Evolutionary conservation across 2,329 filamentous ascomycete genomes (phyloP).

Genomic region (Aspergillus sp.): DNA sequence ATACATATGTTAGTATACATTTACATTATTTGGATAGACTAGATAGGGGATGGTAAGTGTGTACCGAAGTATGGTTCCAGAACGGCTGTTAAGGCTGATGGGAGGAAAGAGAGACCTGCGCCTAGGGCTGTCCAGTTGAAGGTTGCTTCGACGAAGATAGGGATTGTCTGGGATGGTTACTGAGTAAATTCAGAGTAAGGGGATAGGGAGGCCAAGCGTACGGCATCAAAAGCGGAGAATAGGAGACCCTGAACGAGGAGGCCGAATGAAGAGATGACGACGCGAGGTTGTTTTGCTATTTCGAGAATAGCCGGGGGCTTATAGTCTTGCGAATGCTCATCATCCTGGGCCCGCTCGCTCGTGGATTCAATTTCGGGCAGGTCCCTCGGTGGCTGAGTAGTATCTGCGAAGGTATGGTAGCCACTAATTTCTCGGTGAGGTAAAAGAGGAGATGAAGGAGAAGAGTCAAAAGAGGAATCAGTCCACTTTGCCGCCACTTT

Average conservation of each 20-base stretch:
- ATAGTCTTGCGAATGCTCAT: background rate
- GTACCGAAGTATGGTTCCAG: constrained; percentile 56
- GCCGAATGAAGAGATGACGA: constrained; percentile 58
- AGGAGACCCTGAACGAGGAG: constrained; percentile 52
- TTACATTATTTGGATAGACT: background rate
- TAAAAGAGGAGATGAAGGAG: constrained; percentile 22
- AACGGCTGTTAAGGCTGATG: constrained; percentile 62
- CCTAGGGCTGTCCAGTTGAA: constrained; percentile 59
- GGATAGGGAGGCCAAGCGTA: constrained; percentile 20
- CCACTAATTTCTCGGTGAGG: constrained; percentile 39
- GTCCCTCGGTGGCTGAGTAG: background rate
- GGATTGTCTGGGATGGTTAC: constrained; percentile 36
- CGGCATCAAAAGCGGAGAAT: constrained; percentile 54
- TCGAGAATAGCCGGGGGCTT: constrained; percentile 17
- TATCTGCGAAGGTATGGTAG: constrained; percentile 25
- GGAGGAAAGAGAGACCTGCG: constrained; percentile 59
- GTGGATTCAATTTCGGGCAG: background rate
- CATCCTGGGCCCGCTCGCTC: background rate
- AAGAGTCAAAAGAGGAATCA: constrained; percentile 23
- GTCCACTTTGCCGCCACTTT: constrained; percentile 48
- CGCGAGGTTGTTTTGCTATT: constrained; percentile 44
- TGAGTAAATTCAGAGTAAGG: constrained; percentile 16
- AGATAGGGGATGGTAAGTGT: background rate
- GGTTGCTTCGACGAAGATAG: constrained; percentile 54
- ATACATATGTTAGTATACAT: background rate